Base-by-base conservation (phyloP, 345 rosid species). In the Eucalyptus fibrosa region DNA sequence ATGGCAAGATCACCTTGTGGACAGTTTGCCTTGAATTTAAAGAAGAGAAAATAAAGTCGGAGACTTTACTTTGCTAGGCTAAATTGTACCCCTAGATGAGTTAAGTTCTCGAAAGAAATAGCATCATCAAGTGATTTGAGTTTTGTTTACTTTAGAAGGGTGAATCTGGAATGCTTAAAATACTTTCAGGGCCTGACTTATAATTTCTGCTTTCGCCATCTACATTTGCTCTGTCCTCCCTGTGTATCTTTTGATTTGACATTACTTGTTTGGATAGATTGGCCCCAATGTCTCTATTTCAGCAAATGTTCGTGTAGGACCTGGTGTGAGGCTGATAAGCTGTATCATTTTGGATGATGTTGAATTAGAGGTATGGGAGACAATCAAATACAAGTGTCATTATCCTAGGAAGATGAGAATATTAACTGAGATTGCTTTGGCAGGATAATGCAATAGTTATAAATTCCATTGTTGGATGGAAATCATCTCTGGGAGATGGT, bases 361-460 rank as follows among this genome's bases (percentile, higher is more conserved):
- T 62, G 96, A 96, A 89, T 91, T 96, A 90, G 92, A 92, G 95
- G 98, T 97, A 90, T 50, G 88, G 47, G 42, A 69, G 24, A 55
- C 34, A 55, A 44, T 59, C 34, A 47, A 89, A 37, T 10, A 87
- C 23, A 28, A 77, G 60, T 32, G 86, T 32, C 44, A 53, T 9
- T 11, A 11, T 30, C 37, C 17, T 34, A 47, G 34, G 26, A 85
- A 86, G 69, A 86, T 10, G 28, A 69, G 67, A 26, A 82, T 50
- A 24, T 81, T 24, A 19, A 45, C 2, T 45, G 65, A 34, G 88
- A 42, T 86, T 90, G 30, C 90, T 89, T 88, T 21, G 86, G 45
- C 93, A 97, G 98, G 98, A 95, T 87, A 96, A 97, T 92, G 97
- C 95, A 14, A 94, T 97, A 88, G 96, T 96, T 26, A 94, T 95